These are phyloP conservation scores for Aspergillus costaricaensis DNA, from an alignment of 2,329 filamentous ascomycete genomes.

Conservation along the genomic window DNA sequence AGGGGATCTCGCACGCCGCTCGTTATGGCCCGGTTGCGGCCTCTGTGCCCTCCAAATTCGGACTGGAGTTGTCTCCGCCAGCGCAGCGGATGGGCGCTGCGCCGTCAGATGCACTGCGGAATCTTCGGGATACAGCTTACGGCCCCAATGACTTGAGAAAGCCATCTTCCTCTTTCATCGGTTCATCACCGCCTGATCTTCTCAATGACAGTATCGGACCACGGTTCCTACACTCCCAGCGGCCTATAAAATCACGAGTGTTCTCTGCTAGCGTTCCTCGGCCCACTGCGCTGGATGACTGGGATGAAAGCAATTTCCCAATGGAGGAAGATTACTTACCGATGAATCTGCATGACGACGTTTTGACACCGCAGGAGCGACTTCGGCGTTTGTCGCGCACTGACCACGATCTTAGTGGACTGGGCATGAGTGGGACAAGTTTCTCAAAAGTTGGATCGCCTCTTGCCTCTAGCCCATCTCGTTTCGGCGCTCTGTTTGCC, in stretches of 20 bases:
- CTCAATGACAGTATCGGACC: slow-evolving; percentile 69
- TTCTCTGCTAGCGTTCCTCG: slow-evolving; percentile 63
- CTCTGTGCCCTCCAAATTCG: slow-evolving; percentile 89
- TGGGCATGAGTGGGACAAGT: slow-evolving; percentile 53
- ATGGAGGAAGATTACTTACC: slow-evolving; percentile 92
- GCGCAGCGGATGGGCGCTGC: slow-evolving; percentile 64
- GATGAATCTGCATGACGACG: slow-evolving; percentile 63
- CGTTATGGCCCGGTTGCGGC: slow-evolving; percentile 87
- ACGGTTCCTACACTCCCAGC: slow-evolving; percentile 66
- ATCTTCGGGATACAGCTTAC: slow-evolving; percentile 67
- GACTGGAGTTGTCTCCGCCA: slow-evolving; percentile 75
- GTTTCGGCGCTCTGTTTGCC: slow-evolving; percentile 62
- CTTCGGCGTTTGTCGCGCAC: slow-evolving; percentile 61
- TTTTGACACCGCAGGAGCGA: slow-evolving; percentile 63
- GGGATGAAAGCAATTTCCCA: slow-evolving; percentile 65
- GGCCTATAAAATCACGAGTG: slow-evolving; percentile 59
- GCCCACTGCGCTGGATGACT: slow-evolving; percentile 56
- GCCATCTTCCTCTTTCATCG: slow-evolving; percentile 50
- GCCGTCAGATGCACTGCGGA: slow-evolving; percentile 64
- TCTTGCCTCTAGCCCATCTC: slow-evolving; percentile 61
- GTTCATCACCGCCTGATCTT: slow-evolving; percentile 61
- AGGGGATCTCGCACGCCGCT: slow-evolving; percentile 89
- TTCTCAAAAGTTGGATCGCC: slow-evolving; percentile 57
- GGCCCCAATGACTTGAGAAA: slow-evolving; percentile 73
- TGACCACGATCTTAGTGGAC: slow-evolving; percentile 55